Evolutionary conservation across 78 protist species (phyloP), one percentile per base, ranked within the genome.

Genomic region (Dictyostelium discoideum): DNA sequence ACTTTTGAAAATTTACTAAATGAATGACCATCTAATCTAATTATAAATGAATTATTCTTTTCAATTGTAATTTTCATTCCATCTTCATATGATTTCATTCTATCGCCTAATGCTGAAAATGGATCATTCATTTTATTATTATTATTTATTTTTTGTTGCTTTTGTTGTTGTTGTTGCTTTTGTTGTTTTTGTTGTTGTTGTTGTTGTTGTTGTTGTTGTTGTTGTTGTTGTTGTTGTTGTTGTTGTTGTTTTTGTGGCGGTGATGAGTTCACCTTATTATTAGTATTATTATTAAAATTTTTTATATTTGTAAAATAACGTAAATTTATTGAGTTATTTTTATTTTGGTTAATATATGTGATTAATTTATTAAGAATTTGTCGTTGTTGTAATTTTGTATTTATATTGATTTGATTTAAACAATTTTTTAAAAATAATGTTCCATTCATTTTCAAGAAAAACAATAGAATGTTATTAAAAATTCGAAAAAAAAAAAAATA

Each of bases 1-100:
- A 11, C 10, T 50, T 69, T 81, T 16, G 92, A 81, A 76, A 95
- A 95, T 63, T 95, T 95, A 48, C 88, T 78, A 29, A 95, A 95
- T 8, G 94, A 73, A 48, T 95, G 97, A 2, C 97, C 97, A 85
- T 95, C 97, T 24, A 95, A 84, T 42, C 97, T 13, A 46, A 95
- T 81, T 29, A 95, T 76, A 88, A 57, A 87, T 22, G 94, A 57
- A n/a, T 40, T 37, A 42, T 80, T 69, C 5, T 24, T 44, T 80
- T 54, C 32, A 22, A 92, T 39, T 18, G 3, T 7, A 32, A 82
- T 39, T 5, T 50, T 20, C 18, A 65, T 29, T 9, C 50, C 81
- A 63, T 72, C 74, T 67, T 92, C 96, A 73, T 92, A 92, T 42
- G 20, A 22, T 39, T 92, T 92, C 96, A 92, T 92, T 29, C 92